Evolutionary conservation across 2,329 filamentous ascomycete genomes (phyloP).

Genomic region (Colletotrichum musicola): DNA sequence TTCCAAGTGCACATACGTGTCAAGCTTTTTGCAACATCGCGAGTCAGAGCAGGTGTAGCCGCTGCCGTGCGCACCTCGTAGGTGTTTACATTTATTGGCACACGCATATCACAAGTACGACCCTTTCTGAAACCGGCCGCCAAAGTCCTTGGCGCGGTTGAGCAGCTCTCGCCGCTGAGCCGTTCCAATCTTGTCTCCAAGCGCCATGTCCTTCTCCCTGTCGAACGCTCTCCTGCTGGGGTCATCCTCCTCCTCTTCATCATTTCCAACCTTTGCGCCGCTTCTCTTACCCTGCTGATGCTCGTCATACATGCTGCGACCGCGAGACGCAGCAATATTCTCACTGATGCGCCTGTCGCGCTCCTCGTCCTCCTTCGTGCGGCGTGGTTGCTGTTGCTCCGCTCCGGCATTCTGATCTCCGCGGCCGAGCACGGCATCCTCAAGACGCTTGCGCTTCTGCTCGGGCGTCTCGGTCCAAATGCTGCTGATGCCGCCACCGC

Average conservation of each 20-base stretch:
- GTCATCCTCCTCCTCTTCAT: slow-evolving; percentile 82
- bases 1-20: not conserved
- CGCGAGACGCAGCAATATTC: slow-evolving; percentile 67
- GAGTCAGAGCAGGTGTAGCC: too few species aligned
- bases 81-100: not conserved
- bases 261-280: slow-evolving; percentile 46
- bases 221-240: slow-evolving; percentile 92
- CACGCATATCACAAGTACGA: slow-evolving; percentile 62
- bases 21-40: too few species aligned
- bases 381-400: slow-evolving; percentile 56
- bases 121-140: slow-evolving; percentile 85
- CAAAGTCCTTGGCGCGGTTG: slow-evolving; percentile 83
- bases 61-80: too few species aligned
- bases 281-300: slow-evolving; percentile 59
- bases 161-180: slow-evolving; percentile 84
- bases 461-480: slow-evolving; percentile 95
- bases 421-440: slow-evolving; percentile 86
- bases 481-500: slow-evolving; percentile 62
- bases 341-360: slow-evolving; percentile 60
- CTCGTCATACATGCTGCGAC: slow-evolving; percentile 71
- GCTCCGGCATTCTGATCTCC: slow-evolving; percentile 47
- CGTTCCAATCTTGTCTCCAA: slow-evolving; percentile 78
- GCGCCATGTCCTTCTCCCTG: slow-evolving; percentile 91
- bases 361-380: slow-evolving; percentile 71
- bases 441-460: slow-evolving; percentile 83